Evolutionary conservation across 2,329 filamentous ascomycete genomes (phyloP).

Genomic region (Aspergillus aculeatus): DNA sequence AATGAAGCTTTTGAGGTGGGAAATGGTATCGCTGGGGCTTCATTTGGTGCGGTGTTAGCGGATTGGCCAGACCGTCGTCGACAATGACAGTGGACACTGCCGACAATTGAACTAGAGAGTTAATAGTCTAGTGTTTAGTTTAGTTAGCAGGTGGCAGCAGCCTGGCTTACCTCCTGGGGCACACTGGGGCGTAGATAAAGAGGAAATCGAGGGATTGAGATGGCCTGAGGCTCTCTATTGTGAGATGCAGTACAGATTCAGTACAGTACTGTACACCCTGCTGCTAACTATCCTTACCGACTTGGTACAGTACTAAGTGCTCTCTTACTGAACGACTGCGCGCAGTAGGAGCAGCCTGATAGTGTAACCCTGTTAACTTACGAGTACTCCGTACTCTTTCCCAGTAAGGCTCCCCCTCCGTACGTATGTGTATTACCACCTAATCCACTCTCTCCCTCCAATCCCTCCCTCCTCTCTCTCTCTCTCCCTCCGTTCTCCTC

Average conservation of each 20-base stretch:
- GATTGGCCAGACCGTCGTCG: not conserved
- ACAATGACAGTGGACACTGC: not conserved
- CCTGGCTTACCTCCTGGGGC: slow-evolving; percentile 3
- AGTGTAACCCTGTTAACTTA: too few relatives aligned
- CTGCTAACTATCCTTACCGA: too few relatives aligned
- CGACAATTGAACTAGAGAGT: not conserved
- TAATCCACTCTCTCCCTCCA: slow-evolving; percentile 7
- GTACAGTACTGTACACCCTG: too few relatives aligned
- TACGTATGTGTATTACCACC: not conserved
- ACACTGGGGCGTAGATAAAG: slow-evolving; percentile 18
- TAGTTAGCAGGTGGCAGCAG: not conserved
- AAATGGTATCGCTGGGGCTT: not conserved
- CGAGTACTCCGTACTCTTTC: too few relatives aligned
- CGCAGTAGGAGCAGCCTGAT: too few relatives aligned
- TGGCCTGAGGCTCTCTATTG: not conserved
- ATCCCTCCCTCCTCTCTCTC: not conserved
- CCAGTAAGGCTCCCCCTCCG: too few relatives aligned
- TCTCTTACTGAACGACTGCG: too few relatives aligned
- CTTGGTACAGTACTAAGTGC: too few relatives aligned
- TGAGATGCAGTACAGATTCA: too few relatives aligned
- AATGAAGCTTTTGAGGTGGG: not conserved
- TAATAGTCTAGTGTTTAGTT: not conserved
- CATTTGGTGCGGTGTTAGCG: not conserved
- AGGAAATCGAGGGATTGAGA: slow-evolving; percentile 12
- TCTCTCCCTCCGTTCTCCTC: slow-evolving; percentile 1